These are phyloP conservation scores for Camellia granthamiana DNA, from an alignment of 148 eudicot species.

Conservation along the genomic window DNA sequence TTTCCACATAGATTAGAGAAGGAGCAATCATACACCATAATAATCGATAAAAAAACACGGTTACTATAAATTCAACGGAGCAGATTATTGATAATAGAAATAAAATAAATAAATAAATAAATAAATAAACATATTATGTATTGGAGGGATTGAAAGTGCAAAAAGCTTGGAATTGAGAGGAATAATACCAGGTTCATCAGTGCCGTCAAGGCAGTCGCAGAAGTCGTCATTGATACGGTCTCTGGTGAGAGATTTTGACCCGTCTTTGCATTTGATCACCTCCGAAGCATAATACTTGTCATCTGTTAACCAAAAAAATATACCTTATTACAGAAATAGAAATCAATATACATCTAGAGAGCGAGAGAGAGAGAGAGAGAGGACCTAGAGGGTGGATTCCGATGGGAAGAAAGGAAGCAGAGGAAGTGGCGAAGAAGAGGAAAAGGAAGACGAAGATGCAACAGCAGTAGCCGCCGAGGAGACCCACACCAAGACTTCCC, in stretches of 20 bases:
- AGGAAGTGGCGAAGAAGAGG: too few species aligned
- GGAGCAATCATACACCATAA: too few species aligned
- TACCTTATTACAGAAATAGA: background rate
- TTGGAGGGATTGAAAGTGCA: background rate
- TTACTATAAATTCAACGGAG: too few species aligned
- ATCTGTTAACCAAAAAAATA: conserved; percentile 36
- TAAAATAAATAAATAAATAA: too few species aligned
- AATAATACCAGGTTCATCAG: conserved; percentile 76
- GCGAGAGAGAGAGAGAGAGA: conserved; percentile 1
- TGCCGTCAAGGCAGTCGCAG: conserved; percentile 83
- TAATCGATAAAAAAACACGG: too few species aligned
- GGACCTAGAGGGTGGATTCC: background rate
- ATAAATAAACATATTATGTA: background rate
- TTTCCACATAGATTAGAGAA: background rate
- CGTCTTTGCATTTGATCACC: conserved; percentile 71
- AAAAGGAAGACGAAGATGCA: too few species aligned
- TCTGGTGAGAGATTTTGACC: conserved; percentile 58
- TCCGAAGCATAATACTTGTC: conserved; percentile 39
- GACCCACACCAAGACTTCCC: too few species aligned
- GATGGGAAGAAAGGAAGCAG: too few species aligned
- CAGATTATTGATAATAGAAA: background rate
- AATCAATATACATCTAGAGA: background rate
- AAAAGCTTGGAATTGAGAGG: background rate
- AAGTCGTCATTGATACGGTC: conserved; percentile 76
- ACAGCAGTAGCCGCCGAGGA: too few species aligned